phyloP scores from a whole-genome alignment of 768 basidiomycete species.

The Flagelloscypha sp. region DNA sequence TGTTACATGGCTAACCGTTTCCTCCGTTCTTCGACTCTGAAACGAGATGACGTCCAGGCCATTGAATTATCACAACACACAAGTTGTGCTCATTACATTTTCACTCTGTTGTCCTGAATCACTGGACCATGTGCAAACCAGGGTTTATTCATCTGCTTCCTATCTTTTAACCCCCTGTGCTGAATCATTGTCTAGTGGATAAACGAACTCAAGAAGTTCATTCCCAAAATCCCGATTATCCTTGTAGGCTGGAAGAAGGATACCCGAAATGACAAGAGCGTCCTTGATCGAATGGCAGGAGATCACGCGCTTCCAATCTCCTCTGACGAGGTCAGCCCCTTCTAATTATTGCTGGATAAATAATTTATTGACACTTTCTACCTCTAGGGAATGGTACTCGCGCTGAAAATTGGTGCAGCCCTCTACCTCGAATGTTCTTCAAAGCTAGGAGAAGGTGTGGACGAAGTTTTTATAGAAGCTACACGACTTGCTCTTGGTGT shows the following conservation, averaged over 20 bases:
- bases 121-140: conserved; percentile 85
- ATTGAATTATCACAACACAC: conserved; percentile 79
- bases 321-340: too few species aligned
- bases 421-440: conserved; percentile 92
- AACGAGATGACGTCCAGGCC: too few species aligned
- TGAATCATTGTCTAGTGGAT: conserved; percentile 58
- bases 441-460: conserved; percentile 86
- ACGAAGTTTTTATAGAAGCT: too few species aligned
- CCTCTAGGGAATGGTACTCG: conserved; percentile 75
- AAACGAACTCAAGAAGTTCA: conserved; percentile 88
- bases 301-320: conserved; percentile 82
- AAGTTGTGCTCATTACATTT: conserved; percentile 91
- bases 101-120: conserved; percentile 88
- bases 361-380: too few species aligned
- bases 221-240: conserved; percentile 80
- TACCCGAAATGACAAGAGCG: conserved; percentile 76
- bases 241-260: conserved; percentile 94
- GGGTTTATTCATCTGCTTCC: conserved; percentile 43
- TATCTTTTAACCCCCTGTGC: conserved; percentile 1
- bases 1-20: conserved; percentile 77
- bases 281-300: conserved; percentile 80
- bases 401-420: conserved; percentile 89
- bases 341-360: too few species aligned
- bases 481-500: too few species aligned
- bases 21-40: too few species aligned